Evolutionary conservation across 2,329 filamentous ascomycete genomes (phyloP), one percentile per base, ranked within the genome.

Genomic region (Fusarium decemcellulare): DNA sequence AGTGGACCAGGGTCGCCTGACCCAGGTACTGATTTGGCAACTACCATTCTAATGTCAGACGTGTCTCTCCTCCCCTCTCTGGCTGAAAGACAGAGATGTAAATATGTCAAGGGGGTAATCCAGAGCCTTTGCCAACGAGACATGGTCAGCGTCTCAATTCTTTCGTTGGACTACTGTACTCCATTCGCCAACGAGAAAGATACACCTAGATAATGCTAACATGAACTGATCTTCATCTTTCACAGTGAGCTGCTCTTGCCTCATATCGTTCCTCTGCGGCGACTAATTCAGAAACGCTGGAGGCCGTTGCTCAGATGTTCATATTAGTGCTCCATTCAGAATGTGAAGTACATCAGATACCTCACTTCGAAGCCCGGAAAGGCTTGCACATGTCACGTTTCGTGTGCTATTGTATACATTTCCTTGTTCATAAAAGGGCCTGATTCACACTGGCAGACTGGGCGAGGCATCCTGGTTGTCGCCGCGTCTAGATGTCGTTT

Each of bases 21-120:
- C 51, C 51, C 54, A 53, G 47, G 43, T 36, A 43, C 48, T 59
- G 64, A 59, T 67, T 70, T 59, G 34, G 56, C 47, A 62, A 46
- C 46, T 18, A 37, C 47, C 27, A 42, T 52, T 53, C 43, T 44
- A 16, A 44, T 48, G 56, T 61, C 63, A 63, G 65, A 61, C 39
- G 46, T 57, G 53, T 68, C 61, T 65, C 58, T 63, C 39, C 37
- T 66, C 56, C 61, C 61, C 59, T 65, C 57, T 57, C 58, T 37
- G 12, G 34, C 42, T 36, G 23, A 46, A 23, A 54, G 51, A 57
- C 43, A 36, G 29, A 39, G 27, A 52, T 54, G n/a, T 44, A 12
- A 59, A 18, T 39, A 7, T n/a, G 32, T n/a, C 23, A 23, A n/a
- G 27, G 23, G 34, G 15, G 16, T 32, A 27, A 42, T 32, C 43